Conservation (phyloP, 805 yeast species). For the Nakazawaea laoshanensis region DNA sequence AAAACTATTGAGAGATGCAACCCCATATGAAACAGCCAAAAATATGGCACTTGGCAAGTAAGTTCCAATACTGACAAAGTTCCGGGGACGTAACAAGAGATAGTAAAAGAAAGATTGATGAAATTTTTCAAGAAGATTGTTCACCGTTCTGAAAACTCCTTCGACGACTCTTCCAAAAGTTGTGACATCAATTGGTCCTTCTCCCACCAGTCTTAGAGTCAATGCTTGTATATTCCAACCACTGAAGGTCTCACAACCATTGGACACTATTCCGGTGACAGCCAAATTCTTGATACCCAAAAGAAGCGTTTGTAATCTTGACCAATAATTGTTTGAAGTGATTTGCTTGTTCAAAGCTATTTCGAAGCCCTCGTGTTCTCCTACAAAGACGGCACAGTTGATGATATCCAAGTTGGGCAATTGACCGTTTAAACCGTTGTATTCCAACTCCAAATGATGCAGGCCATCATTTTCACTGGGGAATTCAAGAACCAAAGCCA, state of each 20-base stretch:
- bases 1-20: constrained; percentile 55
- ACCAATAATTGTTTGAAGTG: constrained; percentile 36
- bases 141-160: constrained; percentile 78
- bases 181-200: constrained; percentile 58
- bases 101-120: constrained; percentile 97
- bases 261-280: constrained; percentile 56
- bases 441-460: constrained; percentile 64
- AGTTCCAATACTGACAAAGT: constrained; percentile 89
- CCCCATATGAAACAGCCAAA: constrained; percentile 57
- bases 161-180: constrained; percentile 88
- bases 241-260: constrained; percentile 86
- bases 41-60: constrained; percentile 82
- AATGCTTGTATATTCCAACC: constrained; percentile 95
- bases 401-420: constrained; percentile 88
- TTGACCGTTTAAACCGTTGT: constrained; percentile 92
- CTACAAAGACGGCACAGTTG: constrained; percentile 68
- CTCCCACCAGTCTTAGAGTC: constrained; percentile 65
- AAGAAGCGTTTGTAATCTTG: constrained; percentile 50
- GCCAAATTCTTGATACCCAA: constrained; percentile 65
- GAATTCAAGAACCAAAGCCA: constrained; percentile 80
- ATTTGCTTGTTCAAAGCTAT: constrained; percentile 58
- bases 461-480: constrained; percentile 56
- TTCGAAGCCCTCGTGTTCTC: constrained; percentile 68
- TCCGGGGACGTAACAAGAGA: constrained; percentile 64
- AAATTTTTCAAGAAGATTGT: constrained; percentile 87